phyloP scores from a whole-genome alignment of 306 rosid species.

The Begonia masoniana region DNA sequence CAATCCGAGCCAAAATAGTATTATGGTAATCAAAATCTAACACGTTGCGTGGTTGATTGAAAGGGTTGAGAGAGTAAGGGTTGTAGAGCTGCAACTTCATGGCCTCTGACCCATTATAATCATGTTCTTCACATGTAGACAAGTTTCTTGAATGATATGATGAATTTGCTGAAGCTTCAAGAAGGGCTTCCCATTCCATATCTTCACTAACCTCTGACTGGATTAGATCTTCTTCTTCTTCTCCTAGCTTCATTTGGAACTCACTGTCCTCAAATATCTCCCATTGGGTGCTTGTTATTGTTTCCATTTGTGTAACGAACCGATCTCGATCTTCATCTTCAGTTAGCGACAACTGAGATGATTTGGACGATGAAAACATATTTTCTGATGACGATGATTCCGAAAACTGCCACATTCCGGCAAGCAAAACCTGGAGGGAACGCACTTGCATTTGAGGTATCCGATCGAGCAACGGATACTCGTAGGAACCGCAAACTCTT shows the following conservation, averaged over 20 bases:
- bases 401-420: conserved; percentile 62
- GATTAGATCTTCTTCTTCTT: conserved; percentile 6
- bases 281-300: conserved; percentile 10
- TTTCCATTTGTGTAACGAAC: neutral
- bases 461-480: conserved; percentile 43
- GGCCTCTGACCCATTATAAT: neutral
- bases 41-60: conserved; percentile 4
- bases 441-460: conserved; percentile 42
- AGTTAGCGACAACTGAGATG: neutral
- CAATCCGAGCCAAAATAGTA: too few species aligned
- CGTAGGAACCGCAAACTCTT: conserved; percentile 41
- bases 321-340: conserved; percentile 7
- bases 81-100: conserved; percentile 12
- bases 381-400: conserved; percentile 24
- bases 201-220: conserved; percentile 8
- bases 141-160: conserved; percentile 3
- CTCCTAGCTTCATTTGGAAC: neutral
- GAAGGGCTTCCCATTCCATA: conserved; percentile 40
- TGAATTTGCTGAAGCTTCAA: conserved; percentile 43
- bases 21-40: neutral
- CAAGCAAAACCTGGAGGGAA: conserved; percentile 36
- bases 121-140: neutral
- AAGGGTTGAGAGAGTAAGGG: conserved; percentile 23
- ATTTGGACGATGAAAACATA: conserved; percentile 6
- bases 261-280: conserved; percentile 3